A percentile compares a stretch with the other conserved stretches of the same genome.
phyloP scores from a whole-genome alignment of 2,329 filamentous ascomycete genomes.

The Paramyrothecium roridum region DNA sequence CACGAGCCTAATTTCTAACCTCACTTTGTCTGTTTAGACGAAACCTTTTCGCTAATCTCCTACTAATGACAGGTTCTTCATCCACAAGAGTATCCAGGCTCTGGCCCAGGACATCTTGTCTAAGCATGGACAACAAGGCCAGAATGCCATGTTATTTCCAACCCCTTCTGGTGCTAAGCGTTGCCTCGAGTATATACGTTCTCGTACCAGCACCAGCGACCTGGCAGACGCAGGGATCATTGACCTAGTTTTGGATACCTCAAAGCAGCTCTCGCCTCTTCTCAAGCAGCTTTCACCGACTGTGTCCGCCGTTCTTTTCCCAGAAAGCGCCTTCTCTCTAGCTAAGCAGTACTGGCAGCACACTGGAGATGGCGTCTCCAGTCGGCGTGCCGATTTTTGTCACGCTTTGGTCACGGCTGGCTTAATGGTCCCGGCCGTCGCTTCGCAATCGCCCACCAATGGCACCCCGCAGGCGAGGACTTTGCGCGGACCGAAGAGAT shows the following conservation, averaged over 20 bases:
- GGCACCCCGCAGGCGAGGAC: slow-evolving; percentile 29
- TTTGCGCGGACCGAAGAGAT: slow-evolving; percentile 73
- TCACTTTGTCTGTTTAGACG: too few relatives aligned
- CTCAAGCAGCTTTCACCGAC: slow-evolving; percentile 55
- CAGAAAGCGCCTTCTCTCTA: slow-evolving; percentile 60
- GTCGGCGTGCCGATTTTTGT: slow-evolving; percentile 87
- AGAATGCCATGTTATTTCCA: slow-evolving; percentile 81
- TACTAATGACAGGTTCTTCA: slow-evolving; percentile 69
- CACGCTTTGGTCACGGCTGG: slow-evolving; percentile 70
- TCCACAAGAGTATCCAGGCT: slow-evolving; percentile 76
- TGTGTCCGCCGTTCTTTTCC: slow-evolving; percentile 70
- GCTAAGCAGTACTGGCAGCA: slow-evolving; percentile 99
- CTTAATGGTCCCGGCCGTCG: slow-evolving; percentile 39
- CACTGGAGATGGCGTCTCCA: slow-evolving; percentile 87
- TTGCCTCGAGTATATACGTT: slow-evolving; percentile 70
- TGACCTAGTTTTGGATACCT: slow-evolving; percentile 60
- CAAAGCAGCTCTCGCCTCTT: slow-evolving; percentile 46
- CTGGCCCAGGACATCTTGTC: slow-evolving; percentile 67
- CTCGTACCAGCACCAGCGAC: slow-evolving; percentile 52
- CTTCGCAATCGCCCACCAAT: slow-evolving; percentile 17
- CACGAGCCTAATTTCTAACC: too few relatives aligned
- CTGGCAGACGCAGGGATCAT: slow-evolving; percentile 50
- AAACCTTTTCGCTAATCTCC: too few relatives aligned
- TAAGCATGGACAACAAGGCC: slow-evolving; percentile 57
- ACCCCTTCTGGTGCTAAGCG: slow-evolving; percentile 65